Conservation (phyloP, 2,329 filamentous ascomycete species). For the Stachybotrys chlorohalonatus region DNA sequence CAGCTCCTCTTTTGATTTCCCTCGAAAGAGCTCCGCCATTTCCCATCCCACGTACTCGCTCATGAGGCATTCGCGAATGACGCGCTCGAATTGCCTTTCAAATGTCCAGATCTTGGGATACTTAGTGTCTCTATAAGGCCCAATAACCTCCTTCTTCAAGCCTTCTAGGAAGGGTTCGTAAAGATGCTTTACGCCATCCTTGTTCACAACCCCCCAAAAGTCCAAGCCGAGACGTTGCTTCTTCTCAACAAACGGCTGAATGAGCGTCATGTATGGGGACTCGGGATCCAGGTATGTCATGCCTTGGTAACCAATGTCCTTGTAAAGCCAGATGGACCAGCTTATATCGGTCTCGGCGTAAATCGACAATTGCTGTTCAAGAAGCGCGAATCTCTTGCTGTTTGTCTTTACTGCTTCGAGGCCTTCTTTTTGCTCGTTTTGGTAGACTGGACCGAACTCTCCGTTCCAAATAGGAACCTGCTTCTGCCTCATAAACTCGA, state of each 20-base stretch:
- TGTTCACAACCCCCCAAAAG: conserved; percentile 37
- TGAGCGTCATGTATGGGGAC: conserved; percentile 38
- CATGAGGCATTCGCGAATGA: conserved; percentile 29
- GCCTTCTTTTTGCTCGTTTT: conserved; percentile 23
- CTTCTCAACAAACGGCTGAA: conserved; percentile 44
- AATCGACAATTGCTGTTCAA: conserved; percentile 30
- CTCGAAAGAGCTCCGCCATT: conserved; percentile 44
- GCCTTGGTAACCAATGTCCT: conserved; percentile 47
- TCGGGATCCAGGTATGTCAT: conserved; percentile 41
- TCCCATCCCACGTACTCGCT: conserved; percentile 43
- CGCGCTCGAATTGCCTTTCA: conserved; percentile 38
- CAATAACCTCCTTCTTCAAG: conserved; percentile 31
- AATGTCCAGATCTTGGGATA: conserved; percentile 42
- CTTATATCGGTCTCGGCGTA: conserved; percentile 26
- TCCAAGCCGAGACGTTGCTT: conserved; percentile 45
- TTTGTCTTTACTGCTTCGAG: conserved; percentile 26
- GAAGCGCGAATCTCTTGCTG: conserved; percentile 27
- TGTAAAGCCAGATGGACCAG: conserved; percentile 54
- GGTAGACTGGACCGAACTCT: conserved; percentile 44
- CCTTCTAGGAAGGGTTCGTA: conserved; percentile 29
- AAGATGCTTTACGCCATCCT: conserved; percentile 21
- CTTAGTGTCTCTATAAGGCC: conserved; percentile 29
- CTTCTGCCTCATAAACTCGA: conserved; percentile 30
- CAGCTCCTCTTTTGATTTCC: conserved; percentile 39
- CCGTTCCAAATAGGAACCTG: conserved; percentile 37